These are phyloP conservation scores for Papilionanthe hybrid DNA, from an alignment of 116 monocot genomes.

Conservation along the genomic window DNA sequence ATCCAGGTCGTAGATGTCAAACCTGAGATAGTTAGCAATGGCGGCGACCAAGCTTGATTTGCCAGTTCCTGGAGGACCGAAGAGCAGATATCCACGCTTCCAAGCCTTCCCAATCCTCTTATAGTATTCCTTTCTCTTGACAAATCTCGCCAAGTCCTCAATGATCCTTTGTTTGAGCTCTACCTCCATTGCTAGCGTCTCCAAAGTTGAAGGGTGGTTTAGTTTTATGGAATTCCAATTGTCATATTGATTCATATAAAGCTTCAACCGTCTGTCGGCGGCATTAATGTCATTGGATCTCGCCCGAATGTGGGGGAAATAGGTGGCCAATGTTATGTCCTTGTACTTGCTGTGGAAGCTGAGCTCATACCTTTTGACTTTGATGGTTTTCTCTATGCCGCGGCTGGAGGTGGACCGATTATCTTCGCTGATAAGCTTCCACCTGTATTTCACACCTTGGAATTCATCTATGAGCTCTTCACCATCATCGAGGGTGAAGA, in stretches of 20 bases:
- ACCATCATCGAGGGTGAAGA: conserved; percentile 26
- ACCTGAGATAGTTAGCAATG: no score
- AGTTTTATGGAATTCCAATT: conserved; percentile 28
- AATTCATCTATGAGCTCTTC: conserved; percentile 40
- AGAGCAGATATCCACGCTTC: conserved; percentile 59
- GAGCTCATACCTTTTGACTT: conserved; percentile 30
- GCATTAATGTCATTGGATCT: conserved; percentile 16
- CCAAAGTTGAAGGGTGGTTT: conserved; percentile 57
- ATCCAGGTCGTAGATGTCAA: no score
- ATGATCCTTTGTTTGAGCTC: conserved; percentile 34
- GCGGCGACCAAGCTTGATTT: conserved; percentile 71
- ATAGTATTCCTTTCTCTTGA: conserved; percentile 46
- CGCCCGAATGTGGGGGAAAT: conserved; percentile 27
- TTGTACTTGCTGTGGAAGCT: conserved; percentile 37
- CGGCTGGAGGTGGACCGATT: not conserved
- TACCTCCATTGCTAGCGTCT: conserved; percentile 39
- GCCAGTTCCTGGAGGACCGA: conserved; percentile 58
- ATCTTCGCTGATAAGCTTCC: conserved; percentile 21
- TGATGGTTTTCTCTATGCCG: not conserved
- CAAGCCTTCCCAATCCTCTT: conserved; percentile 50
- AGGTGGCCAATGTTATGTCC: conserved; percentile 16
- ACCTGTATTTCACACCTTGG: conserved; percentile 28
- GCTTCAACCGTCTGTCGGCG: conserved; percentile 16
- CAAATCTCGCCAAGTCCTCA: conserved; percentile 45
- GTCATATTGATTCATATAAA: conserved; percentile 23